Evolutionary conservation across 768 basidiomycete genomes (phyloP).

Genomic region (Harrya chromipes): DNA sequence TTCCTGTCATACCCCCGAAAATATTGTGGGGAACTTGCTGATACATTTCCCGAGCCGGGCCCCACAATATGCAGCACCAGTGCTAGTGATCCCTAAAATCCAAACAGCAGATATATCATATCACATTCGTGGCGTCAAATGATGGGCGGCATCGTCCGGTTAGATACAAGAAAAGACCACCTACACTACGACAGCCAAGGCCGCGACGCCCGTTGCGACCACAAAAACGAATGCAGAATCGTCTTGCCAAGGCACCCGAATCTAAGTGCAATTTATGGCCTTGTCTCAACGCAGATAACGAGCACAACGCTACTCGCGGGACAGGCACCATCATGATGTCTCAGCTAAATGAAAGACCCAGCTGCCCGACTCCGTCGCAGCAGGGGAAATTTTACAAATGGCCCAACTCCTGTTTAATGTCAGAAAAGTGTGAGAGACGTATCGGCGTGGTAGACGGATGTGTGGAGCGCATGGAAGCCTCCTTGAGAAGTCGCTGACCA

Average conservation of each 20-base stretch:
- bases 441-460: background rate
- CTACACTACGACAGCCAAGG: background rate
- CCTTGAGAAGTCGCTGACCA: background rate
- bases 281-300: background rate
- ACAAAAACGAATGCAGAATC: background rate
- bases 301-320: no score
- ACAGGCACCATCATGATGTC: conserved; percentile 12
- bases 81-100: no score
- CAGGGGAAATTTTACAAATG: conserved; percentile 1
- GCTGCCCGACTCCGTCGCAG: conserved; percentile 1
- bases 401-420: background rate
- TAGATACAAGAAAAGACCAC: background rate
- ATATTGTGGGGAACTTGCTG: background rate
- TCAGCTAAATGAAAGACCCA: conserved; percentile 2
- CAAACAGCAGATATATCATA: background rate
- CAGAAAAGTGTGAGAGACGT: conserved; percentile 2
- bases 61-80: background rate
- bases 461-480: background rate
- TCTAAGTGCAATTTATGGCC: background rate
- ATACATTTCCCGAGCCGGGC: background rate
- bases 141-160: conserved; percentile 5
- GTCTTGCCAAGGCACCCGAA: background rate
- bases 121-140: conserved; percentile 3
- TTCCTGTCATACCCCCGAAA: background rate
- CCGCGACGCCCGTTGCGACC: background rate